Percentiles rank a stretch among this genome's conserved stretches.
These are phyloP conservation scores for Syzygium jambos DNA, from an alignment of 345 rosid species.

Conservation along the genomic window DNA sequence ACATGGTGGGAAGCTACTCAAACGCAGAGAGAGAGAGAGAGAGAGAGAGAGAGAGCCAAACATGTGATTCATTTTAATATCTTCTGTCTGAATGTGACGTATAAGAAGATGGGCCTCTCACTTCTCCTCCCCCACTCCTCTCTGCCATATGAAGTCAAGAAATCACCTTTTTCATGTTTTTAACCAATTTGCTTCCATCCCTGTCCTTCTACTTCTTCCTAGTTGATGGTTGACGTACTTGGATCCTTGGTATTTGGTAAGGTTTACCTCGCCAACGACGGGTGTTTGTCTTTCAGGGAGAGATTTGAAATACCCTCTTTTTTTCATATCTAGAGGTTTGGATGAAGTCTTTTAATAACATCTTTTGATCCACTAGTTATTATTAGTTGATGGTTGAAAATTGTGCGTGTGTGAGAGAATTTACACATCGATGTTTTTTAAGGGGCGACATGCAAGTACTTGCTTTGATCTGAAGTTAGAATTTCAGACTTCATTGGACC, in stretches of 20 bases:
- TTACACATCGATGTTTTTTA: background rate
- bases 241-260: too few relatives aligned
- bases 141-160: background rate
- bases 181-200: background rate
- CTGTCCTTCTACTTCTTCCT: background rate
- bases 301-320: too few relatives aligned
- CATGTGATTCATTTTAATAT: background rate
- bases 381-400: too few relatives aligned
- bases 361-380: too few relatives aligned
- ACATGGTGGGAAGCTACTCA: constrained; percentile 4
- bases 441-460: background rate
- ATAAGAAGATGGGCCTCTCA: background rate
- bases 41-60: background rate
- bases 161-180: background rate
- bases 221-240: too few relatives aligned
- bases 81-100: background rate
- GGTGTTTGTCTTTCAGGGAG: too few relatives aligned
- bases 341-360: too few relatives aligned
- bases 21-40: background rate
- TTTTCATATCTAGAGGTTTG: too few relatives aligned
- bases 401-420: too few relatives aligned
- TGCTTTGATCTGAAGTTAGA: background rate
- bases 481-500: background rate
- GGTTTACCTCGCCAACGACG: too few relatives aligned
- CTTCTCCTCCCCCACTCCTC: background rate